These are phyloP conservation scores for Wallacemonas collosoma DNA, from an alignment of 208 protist species.

Conservation along the genomic window DNA sequence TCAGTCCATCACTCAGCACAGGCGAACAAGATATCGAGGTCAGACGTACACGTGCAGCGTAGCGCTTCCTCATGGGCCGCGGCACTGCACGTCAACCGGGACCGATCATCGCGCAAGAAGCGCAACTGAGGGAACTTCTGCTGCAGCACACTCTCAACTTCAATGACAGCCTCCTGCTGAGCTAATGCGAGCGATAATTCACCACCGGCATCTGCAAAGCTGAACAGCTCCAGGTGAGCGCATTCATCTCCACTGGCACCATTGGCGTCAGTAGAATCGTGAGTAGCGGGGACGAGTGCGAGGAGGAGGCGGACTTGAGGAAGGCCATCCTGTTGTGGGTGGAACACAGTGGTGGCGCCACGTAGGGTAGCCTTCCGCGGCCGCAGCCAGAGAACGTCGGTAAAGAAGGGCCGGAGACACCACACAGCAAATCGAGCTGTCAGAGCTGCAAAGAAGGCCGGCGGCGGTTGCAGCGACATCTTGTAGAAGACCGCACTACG, in stretches of 20 bases:
- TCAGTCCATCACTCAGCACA: slow-evolving; percentile 2
- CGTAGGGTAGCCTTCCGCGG: background rate
- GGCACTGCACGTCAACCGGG: background rate
- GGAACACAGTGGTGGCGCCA: background rate
- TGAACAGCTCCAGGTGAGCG: slow-evolving; percentile 6
- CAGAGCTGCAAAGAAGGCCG: background rate
- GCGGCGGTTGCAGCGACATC: background rate
- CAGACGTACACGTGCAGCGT: background rate
- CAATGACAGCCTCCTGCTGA: slow-evolving; percentile 6
- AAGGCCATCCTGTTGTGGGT: background rate
- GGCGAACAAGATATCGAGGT: slow-evolving; percentile 9
- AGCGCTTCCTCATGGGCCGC: background rate
- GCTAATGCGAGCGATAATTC: background rate
- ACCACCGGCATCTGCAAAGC: slow-evolving; percentile 2
- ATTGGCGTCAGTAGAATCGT: background rate
- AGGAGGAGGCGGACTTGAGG: background rate
- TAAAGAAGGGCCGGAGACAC: slow-evolving; percentile 2
- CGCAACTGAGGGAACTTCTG: slow-evolving; percentile 9
- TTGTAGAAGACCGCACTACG: slow-evolving; percentile 1
- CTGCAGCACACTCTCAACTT: slow-evolving; percentile 7
- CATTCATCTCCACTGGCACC: background rate
- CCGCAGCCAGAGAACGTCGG: slow-evolving; percentile 10
- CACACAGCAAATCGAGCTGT: background rate
- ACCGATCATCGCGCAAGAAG: background rate
- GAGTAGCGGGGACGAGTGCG: slow-evolving; percentile 1